These are phyloP conservation scores for Calonectria pseudoreteaudii DNA, from an alignment of 2,329 filamentous ascomycete genomes.

Conservation along the genomic window DNA sequence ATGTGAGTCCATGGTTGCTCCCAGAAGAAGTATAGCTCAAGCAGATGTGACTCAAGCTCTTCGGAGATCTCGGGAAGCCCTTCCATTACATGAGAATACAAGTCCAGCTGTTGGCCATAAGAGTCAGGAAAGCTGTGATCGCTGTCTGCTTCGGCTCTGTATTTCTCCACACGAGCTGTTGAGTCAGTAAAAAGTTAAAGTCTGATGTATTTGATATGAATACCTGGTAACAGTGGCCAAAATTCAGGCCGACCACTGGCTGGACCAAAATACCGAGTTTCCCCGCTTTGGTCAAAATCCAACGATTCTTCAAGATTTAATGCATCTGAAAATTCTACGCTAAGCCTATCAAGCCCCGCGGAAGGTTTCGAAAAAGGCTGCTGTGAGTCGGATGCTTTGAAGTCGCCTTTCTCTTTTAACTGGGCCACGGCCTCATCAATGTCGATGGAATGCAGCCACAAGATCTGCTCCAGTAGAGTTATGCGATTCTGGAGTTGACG, in stretches of 20 bases:
- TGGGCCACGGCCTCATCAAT: background rate
- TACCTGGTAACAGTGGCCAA: constrained; percentile 4
- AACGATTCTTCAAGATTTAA: constrained; percentile 46
- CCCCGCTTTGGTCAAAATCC: constrained; percentile 49
- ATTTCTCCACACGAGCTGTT: background rate
- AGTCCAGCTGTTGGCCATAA: background rate
- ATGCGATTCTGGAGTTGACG: constrained; percentile 3
- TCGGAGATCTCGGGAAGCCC: constrained; percentile 38
- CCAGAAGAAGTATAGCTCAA: constrained; percentile 52
- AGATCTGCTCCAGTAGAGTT: background rate
- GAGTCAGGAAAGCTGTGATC: background rate
- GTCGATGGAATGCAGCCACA: constrained; percentile 9
- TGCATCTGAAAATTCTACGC: constrained; percentile 28
- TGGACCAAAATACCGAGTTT: constrained; percentile 51
- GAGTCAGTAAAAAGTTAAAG: background rate
- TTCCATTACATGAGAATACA: background rate
- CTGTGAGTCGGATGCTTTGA: background rate
- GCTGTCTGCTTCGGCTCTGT: background rate
- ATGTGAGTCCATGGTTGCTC: constrained; percentile 52
- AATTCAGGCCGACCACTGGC: constrained; percentile 51
- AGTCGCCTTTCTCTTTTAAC: background rate
- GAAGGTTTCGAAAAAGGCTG: background rate
- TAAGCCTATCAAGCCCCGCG: background rate
- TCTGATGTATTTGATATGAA: background rate
- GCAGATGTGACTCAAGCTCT: constrained; percentile 33